These are phyloP conservation scores for Penicillium lividum DNA, from an alignment of 495 filamentous ascomycete species.

Conservation along the genomic window DNA sequence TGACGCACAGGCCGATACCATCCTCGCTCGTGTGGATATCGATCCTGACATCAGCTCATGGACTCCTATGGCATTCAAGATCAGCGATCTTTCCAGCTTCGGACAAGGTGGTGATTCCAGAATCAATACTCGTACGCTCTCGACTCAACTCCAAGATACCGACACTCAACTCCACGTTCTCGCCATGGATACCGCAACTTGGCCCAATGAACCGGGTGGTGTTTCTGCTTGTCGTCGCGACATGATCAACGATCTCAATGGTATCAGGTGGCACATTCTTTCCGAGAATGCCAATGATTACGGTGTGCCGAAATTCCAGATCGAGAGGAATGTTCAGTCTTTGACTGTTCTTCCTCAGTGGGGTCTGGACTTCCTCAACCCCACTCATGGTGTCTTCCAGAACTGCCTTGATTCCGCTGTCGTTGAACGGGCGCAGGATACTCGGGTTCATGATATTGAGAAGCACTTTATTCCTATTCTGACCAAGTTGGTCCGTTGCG, in stretches of 20 bases:
- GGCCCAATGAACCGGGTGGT: constrained; percentile 8
- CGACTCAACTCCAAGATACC: constrained; percentile 8
- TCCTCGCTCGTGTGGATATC: constrained; percentile 8
- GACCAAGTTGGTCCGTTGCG: constrained; percentile 6
- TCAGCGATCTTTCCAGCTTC: constrained; percentile 8
- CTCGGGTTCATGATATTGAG: constrained; percentile 9
- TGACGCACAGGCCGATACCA: constrained; percentile 6
- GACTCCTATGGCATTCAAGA: constrained; percentile 7
- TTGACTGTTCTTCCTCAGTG: constrained; percentile 7
- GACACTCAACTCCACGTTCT: constrained; percentile 11
- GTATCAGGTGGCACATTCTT: constrained; percentile 8
- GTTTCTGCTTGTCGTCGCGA: constrained; percentile 8
- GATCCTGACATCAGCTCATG: constrained; percentile 8
- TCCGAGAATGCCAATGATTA: constrained; percentile 9
- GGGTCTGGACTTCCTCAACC: constrained; percentile 9
- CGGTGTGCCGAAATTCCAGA: constrained; percentile 8
- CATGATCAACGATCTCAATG: constrained; percentile 10
- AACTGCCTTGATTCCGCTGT: constrained; percentile 8
- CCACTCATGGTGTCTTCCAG: constrained; percentile 9
- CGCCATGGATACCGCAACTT: constrained; percentile 10
- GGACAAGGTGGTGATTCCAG: constrained; percentile 8
- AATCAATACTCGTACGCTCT: constrained; percentile 10
- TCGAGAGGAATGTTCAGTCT: constrained; percentile 9
- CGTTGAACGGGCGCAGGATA: constrained; percentile 6
- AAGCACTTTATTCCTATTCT: constrained; percentile 6